Evolutionary conservation across 805 yeast genomes (phyloP).

Genomic region (Kluyveromyces siamensis): DNA sequence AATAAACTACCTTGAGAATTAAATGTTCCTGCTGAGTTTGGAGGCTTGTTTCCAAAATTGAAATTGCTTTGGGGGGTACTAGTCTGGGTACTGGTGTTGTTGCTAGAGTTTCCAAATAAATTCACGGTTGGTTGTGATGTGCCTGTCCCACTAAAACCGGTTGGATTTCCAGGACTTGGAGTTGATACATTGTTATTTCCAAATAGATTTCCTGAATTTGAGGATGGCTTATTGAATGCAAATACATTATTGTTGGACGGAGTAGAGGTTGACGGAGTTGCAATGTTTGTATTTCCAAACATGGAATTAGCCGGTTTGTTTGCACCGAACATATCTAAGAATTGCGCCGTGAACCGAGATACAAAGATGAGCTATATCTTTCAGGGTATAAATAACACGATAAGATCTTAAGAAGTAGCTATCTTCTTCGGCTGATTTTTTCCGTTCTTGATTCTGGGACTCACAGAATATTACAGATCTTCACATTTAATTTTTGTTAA

Average conservation of each 20-base stretch:
- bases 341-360: not conserved
- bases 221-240: slow-evolving; percentile 14
- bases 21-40: slow-evolving; percentile 1
- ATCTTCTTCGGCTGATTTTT: not conserved
- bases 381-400: not conserved
- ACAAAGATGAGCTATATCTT: not conserved
- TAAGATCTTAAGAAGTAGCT: not conserved
- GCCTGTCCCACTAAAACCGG: slow-evolving; percentile 7
- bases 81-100: slow-evolving; percentile 6
- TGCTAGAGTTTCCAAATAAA: slow-evolving; percentile 12
- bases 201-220: slow-evolving; percentile 17
- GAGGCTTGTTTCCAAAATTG: slow-evolving; percentile 10
- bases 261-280: slow-evolving; percentile 28
- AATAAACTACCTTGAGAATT: slow-evolving; percentile 13
- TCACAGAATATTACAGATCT: no score
- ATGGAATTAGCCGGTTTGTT: slow-evolving; percentile 16
- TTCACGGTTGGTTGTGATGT: slow-evolving; percentile 5
- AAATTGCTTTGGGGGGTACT: slow-evolving; percentile 10
- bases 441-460: no score
- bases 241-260: slow-evolving; percentile 17
- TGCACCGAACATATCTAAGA: slow-evolving; percentile 11
- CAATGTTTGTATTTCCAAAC: slow-evolving; percentile 21
- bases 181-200: slow-evolving; percentile 16
- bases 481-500: not conserved
- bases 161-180: slow-evolving; percentile 13